Percentiles rank a stretch among this genome's conserved stretches.
These are phyloP conservation scores for Claviceps sorghi DNA, from an alignment of 2,329 filamentous ascomycete species.

Conservation along the genomic window DNA sequence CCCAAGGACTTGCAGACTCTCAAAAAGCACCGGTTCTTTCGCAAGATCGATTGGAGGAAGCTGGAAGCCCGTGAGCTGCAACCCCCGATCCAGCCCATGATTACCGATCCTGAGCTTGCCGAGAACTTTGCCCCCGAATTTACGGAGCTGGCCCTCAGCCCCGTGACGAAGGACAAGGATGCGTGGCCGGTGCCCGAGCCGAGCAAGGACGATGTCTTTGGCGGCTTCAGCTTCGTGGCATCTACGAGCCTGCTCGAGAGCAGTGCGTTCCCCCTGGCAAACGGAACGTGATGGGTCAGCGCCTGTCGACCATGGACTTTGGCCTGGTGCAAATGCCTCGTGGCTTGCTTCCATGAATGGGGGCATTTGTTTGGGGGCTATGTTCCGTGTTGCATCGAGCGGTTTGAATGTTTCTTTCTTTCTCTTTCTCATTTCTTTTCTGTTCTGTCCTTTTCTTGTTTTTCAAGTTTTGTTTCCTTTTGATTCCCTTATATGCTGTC, in stretches of 20 bases:
- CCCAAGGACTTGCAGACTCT: constrained; percentile 73
- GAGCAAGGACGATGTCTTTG: constrained; percentile 41
- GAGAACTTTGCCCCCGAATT: constrained; percentile 96
- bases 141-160: constrained; percentile 70
- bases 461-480: not conserved
- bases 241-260: constrained; percentile 41
- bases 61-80: constrained; percentile 69
- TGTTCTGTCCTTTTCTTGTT: too few species aligned
- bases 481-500: not conserved
- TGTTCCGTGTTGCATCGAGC: not conserved
- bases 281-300: constrained; percentile 2
- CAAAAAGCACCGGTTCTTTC: constrained; percentile 92
- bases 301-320: not conserved
- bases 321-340: not conserved
- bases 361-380: not conserved
- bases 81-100: constrained; percentile 81
- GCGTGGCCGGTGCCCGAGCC: constrained; percentile 24
- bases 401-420: not conserved
- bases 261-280: constrained; percentile 22
- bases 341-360: not conserved
- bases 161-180: constrained; percentile 38
- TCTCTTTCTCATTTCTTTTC: too few species aligned
- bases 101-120: constrained; percentile 87
- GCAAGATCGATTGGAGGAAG: constrained; percentile 87
- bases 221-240: constrained; percentile 50